These are phyloP conservation scores for Lactarius indigo DNA, from an alignment of 768 basidiomycete species.

Conservation along the genomic window DNA sequence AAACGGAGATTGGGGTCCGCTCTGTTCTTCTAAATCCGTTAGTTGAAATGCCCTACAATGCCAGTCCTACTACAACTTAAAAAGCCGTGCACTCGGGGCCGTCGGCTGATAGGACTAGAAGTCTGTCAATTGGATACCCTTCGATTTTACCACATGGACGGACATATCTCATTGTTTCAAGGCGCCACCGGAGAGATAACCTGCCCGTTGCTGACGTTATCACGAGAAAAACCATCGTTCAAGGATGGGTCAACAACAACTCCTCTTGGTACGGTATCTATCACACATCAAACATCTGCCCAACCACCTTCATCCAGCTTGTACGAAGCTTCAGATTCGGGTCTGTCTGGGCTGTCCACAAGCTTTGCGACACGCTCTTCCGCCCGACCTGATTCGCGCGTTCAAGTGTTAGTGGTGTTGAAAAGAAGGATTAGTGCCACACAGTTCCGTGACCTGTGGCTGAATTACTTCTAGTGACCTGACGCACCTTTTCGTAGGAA, in stretches of 20 bases:
- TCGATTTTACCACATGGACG: not conserved
- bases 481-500: slow-evolving; percentile 78
- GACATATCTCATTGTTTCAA: not conserved
- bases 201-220: not conserved
- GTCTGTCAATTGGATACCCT: not conserved
- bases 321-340: slow-evolving; percentile 89
- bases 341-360: slow-evolving; percentile 85
- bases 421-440: not conserved
- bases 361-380: slow-evolving; percentile 90
- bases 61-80: too few relatives aligned
- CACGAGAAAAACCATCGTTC: not conserved
- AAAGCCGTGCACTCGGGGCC: not conserved
- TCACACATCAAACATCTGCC: slow-evolving; percentile 62
- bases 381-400: slow-evolving; percentile 61
- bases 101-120: not conserved
- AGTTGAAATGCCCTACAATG: not conserved
- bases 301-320: slow-evolving; percentile 90
- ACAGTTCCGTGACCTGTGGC: not conserved
- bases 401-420: not conserved
- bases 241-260: not conserved
- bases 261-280: not conserved
- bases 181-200: not conserved
- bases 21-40: not conserved
- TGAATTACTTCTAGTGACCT: not conserved
- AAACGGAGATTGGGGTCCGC: not conserved